phyloP scores from a whole-genome alignment of 352 stramenopile genomes.

The Achlya hypogyna region DNA sequence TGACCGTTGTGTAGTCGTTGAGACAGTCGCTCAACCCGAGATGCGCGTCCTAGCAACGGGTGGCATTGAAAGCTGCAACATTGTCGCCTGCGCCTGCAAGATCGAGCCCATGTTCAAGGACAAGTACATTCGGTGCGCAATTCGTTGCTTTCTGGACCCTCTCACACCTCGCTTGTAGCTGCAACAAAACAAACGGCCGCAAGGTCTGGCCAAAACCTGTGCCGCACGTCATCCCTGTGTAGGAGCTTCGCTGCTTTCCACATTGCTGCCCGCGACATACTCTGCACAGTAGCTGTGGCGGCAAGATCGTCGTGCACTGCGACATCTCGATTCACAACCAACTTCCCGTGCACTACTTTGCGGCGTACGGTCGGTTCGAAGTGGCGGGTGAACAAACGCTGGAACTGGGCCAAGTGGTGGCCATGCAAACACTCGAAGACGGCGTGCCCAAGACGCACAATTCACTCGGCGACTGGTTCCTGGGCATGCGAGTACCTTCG shows the following conservation, averaged over 20 bases:
- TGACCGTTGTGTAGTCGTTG: neutral
- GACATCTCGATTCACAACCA: neutral
- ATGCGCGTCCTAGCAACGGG: neutral
- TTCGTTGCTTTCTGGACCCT: neutral
- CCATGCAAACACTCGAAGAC: conserved; percentile 1
- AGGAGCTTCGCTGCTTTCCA: neutral
- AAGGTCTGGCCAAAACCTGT: neutral
- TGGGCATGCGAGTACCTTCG: neutral
- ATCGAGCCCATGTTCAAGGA: conserved; percentile 4
- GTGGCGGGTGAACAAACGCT: neutral
- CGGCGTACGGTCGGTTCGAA: neutral
- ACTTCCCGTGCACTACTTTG: neutral
- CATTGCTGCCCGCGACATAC: conserved; percentile 6
- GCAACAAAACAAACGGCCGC: neutral
- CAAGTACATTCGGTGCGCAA: conserved; percentile 1
- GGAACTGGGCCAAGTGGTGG: neutral
- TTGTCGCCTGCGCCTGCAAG: conserved; percentile 2
- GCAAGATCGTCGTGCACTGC: neutral
- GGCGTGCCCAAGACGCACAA: neutral
- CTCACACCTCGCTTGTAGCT: neutral
- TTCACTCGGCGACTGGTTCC: neutral
- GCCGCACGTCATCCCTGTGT: neutral
- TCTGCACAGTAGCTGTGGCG: conserved; percentile 8
- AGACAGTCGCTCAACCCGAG: neutral
- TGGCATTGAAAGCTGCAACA: neutral